Percentiles rank a stretch among this genome's conserved stretches.
Evolutionary conservation across 1,284 basidiomycete species (phyloP).

Genomic region (Volvariella surrecta): DNA sequence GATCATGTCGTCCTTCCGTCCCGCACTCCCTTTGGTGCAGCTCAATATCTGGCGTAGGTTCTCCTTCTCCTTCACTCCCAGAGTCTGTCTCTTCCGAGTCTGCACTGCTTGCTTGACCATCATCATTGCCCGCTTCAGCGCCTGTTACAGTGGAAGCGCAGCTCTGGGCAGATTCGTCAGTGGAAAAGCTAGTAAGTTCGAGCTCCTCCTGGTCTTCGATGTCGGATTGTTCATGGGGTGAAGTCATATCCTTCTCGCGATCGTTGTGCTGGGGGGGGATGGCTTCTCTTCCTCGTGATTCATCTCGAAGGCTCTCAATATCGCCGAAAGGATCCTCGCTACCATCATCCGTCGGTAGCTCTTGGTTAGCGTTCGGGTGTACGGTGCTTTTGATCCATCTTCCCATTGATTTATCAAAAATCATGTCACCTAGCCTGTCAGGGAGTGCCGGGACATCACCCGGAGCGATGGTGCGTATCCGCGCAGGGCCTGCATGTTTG

Average conservation of each 20-base stretch:
- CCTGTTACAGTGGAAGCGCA: slow-evolving; percentile 40
- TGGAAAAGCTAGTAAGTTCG: slow-evolving; percentile 63
- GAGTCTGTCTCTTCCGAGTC: slow-evolving; percentile 29
- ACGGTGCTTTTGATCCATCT: slow-evolving; percentile 71
- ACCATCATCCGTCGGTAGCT: slow-evolving; percentile 27
- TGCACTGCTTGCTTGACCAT: slow-evolving; percentile 26
- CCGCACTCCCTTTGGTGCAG: slow-evolving; percentile 29
- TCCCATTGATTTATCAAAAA: slow-evolving; percentile 74
- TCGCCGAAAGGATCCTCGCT: slow-evolving; percentile 84
- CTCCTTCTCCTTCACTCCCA: slow-evolving; percentile 31
- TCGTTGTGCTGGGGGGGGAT: slow-evolving; percentile 12
- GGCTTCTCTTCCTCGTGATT: slow-evolving; percentile 26
- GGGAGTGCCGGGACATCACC: slow-evolving; percentile 68
- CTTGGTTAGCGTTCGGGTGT: slow-evolving; percentile 20
- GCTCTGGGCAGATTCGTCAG: slow-evolving; percentile 45
- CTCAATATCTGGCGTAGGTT: slow-evolving; percentile 18
- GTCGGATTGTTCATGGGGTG: slow-evolving; percentile 42
- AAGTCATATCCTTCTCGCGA: slow-evolving; percentile 26
- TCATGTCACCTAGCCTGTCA: slow-evolving; percentile 78
- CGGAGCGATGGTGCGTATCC: slow-evolving; percentile 73
- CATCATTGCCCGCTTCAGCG: slow-evolving; percentile 27
- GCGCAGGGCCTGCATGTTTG: slow-evolving; percentile 73
- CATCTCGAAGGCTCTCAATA: slow-evolving; percentile 74
- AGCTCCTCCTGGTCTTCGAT: slow-evolving; percentile 54
- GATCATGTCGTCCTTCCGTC: slow-evolving; percentile 27